These are phyloP conservation scores for Carex littledalei DNA, from an alignment of 176 grass and related monocot genomes.

Conservation along the genomic window DNA sequence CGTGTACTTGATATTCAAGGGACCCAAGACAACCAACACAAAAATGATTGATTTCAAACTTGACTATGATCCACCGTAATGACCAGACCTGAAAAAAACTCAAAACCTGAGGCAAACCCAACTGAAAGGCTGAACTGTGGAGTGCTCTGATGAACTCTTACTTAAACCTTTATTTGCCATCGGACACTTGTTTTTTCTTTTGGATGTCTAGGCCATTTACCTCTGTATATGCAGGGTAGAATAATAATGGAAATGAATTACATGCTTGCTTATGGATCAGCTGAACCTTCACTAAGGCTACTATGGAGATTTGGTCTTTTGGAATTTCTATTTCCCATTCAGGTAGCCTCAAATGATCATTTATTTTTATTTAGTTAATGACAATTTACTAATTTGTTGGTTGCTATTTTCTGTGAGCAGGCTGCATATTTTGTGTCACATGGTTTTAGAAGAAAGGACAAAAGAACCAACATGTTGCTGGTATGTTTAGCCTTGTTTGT, in stretches of 20 bases:
- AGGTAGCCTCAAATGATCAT: conserved; percentile 31
- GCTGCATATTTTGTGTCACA: conserved; percentile 86
- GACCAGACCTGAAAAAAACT: not conserved
- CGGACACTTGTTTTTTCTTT: not conserved
- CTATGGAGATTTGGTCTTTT: conserved; percentile 95
- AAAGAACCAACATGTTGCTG: conserved; percentile 82
- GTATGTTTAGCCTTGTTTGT: conserved; percentile 34
- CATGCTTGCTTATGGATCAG: conserved; percentile 98
- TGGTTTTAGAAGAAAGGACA: conserved; percentile 84
- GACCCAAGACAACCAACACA: not conserved
- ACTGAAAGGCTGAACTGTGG: not conserved
- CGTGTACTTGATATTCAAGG: not conserved
- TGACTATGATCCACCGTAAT: not conserved
- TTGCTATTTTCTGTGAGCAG: conserved; percentile 32
- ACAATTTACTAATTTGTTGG: conserved; percentile 20
- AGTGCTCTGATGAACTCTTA: not conserved
- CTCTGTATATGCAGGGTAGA: conserved; percentile 48
- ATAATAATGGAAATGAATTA: conserved; percentile 96
- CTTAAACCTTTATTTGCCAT: not conserved
- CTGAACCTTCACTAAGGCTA: conserved; percentile 88
- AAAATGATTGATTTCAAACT: not conserved
- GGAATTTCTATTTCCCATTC: conserved; percentile 86
- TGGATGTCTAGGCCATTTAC: conserved; percentile 12
- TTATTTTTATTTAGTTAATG: conserved; percentile 18
- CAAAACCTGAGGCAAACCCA: not conserved